Evolutionary conservation across 768 basidiomycete genomes (phyloP), one percentile per base, ranked within the genome.

Genomic region (Lactarius deliciosus): DNA sequence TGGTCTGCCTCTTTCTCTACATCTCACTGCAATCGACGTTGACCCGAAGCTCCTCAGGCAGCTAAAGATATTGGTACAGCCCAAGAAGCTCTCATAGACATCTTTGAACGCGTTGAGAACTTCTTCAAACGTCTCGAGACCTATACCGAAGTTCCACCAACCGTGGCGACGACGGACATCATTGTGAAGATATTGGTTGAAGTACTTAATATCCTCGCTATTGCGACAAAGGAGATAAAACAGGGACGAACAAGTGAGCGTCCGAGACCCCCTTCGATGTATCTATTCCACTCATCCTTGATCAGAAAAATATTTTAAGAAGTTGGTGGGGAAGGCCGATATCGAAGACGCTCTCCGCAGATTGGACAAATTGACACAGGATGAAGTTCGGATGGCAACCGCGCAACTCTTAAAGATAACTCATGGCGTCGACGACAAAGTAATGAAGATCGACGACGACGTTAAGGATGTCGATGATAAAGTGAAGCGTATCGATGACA

Each of bases 181-280:
- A 45, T 61, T 8, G 60, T n/a, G 30, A 61, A 61, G 34, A 50
- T 50, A 10, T 34, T 61, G 60, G 45, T 50, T 1, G 60, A 61
- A 36, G 60, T 61, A 5, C 32, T 61, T 2, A 34, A 43, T n/a
- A 50, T 61, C 20, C 9, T 61, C 13, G 47, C n/a, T 5, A 45
- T 50, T 32, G 45, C 34, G 8, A 61, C 60, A 8, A 53, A 47
- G 32, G 60, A 61, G 47, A 50, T 61, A 16, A 61, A 61, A 7
- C 45, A 50, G 7, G 60, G 60, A 10, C 45, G n/a, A 25, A 45
- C 47, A 7, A 45, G 60, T 61, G 45, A 50, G 60, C 15, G 18
- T 11, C 5, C 47, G 11, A 36, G 36, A 8, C 36, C 9, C 36
- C 25, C 25, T 28, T 28, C 36, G 36, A 3, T 36, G 36, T 36